Percentiles rank a stretch among this genome's conserved stretches.
phyloP scores from a whole-genome alignment of 2,329 filamentous ascomycete genomes.

The Aspergillus sp. region DNA sequence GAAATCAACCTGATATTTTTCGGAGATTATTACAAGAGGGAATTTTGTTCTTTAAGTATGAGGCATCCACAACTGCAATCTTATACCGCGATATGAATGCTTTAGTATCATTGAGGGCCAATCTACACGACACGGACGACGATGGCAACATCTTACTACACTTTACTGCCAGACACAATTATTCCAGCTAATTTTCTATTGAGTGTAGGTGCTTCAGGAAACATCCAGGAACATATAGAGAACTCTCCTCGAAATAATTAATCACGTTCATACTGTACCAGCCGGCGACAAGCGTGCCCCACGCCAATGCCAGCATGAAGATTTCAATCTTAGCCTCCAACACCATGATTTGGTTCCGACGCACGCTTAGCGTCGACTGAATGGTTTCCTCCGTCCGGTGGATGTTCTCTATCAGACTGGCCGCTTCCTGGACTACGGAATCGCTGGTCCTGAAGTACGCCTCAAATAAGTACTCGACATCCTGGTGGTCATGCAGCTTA shows the following conservation, averaged over 20 bases:
- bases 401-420: conserved; percentile 20
- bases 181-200: no score
- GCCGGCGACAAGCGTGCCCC: conserved; percentile 29
- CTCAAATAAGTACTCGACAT: conserved; percentile 32
- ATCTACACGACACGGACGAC: no score
- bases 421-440: conserved; percentile 23
- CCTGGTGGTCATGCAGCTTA: conserved; percentile 24
- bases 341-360: conserved; percentile 34
- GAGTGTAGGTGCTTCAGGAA: no score
- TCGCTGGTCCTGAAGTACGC: conserved; percentile 31
- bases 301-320: conserved; percentile 27
- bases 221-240: neutral
- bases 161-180: no score
- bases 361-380: conserved; percentile 25
- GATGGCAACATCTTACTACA: no score
- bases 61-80: no score
- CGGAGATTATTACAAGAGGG: no score
- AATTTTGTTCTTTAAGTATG: no score
- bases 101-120: no score
- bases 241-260: conserved; percentile 28
- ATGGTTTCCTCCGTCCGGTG: conserved; percentile 26
- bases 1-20: no score
- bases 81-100: no score
- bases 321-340: conserved; percentile 32
- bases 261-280: conserved; percentile 33